Base-by-base conservation (phyloP, 768 basidiomycete species). In the Plicaturopsis crispa region DNA sequence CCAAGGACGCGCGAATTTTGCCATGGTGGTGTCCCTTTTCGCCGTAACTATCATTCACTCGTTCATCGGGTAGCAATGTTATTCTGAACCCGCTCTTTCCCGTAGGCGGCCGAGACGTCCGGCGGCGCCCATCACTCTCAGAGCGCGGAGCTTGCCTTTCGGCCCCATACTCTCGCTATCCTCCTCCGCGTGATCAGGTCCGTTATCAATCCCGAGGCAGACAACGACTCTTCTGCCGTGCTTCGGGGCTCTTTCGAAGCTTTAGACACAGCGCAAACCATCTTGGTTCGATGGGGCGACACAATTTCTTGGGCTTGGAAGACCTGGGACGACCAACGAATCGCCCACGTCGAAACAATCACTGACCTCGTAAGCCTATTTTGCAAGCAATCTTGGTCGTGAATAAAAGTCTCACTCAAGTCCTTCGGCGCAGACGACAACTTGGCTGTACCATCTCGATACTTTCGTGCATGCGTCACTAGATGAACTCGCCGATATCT, bases 231-330 rank as follows among this genome's bases (percentile, higher is more conserved):
- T n/a, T n/a, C n/a, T n/a, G 6, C 28, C 36, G 31, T 38, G 40
- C 26, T 36, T 28, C 24, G 43, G 20, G 33, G 26, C 42, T 56
- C 49, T 19, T 47, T 34, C 12, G 31, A 43, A 19, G 38, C 47
- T 14, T 52, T 70, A 5, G 70, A 77, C 51, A 40, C 48, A 32
- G 55, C 79, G 8, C 69, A 72, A 41, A 54, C 33, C 5, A 63
- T 81, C 16, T 51, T 86, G n/a, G 38, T 82, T n/a, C 59, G 59
- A 43, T 84, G 78, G 75, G 73, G 75, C 21, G 45, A 64, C 8
- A 57, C 70, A 8, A 53, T 81, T 3, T 67, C 71, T 1, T 85
- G 84, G 83, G 65, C 63, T 38, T 88, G 85, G 83, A 56, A 51
- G 8, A 54, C 68, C 5, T 86, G 81, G 79, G 53, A 59, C 33